Evolutionary conservation across 148 eudicot genomes (phyloP).

Genomic region (Fagopyrum esculentum): DNA sequence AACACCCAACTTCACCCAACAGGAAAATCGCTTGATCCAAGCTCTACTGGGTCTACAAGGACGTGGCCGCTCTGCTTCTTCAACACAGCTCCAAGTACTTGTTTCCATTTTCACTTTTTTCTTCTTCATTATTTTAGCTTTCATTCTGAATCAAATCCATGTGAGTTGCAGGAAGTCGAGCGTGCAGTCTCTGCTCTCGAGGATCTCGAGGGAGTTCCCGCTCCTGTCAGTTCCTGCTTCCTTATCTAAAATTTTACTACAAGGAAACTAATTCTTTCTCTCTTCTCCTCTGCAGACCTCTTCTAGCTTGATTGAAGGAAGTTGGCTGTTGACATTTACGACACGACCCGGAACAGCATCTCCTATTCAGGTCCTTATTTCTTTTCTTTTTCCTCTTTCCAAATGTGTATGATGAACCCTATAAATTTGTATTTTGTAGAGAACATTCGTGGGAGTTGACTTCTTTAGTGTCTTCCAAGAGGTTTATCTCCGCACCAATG

Average conservation of each 20-base stretch:
- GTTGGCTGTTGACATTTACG: conserved; percentile 87
- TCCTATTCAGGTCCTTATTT: conserved; percentile 67
- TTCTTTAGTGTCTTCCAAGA: conserved; percentile 91
- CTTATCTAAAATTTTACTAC: not conserved
- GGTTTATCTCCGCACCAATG: conserved; percentile 59
- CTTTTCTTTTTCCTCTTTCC: not conserved
- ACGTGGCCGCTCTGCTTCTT: conserved; percentile 82
- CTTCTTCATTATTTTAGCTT: not conserved
- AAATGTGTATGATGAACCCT: not conserved
- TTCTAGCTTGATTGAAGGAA: conserved; percentile 88
- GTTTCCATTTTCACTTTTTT: not conserved
- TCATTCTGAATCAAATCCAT: not conserved
- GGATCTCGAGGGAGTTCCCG: conserved; percentile 52
- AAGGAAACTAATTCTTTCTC: not conserved
- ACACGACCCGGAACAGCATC: conserved; percentile 96
- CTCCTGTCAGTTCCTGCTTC: conserved; percentile 57
- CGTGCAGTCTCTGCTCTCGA: conserved; percentile 73
- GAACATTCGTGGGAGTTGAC: conserved; percentile 96
- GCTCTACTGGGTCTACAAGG: conserved; percentile 88
- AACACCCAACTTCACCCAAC: conserved; percentile 32
- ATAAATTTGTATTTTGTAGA: conserved; percentile 19
- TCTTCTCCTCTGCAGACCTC: conserved; percentile 42
- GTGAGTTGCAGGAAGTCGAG: conserved; percentile 60
- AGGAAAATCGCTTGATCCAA: conserved; percentile 55
- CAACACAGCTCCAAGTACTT: conserved; percentile 57